Evolutionary conservation across 108 stramenopile species (phyloP), one percentile per base, ranked within the genome.

Genomic region (Cylindrotheca closterium): DNA sequence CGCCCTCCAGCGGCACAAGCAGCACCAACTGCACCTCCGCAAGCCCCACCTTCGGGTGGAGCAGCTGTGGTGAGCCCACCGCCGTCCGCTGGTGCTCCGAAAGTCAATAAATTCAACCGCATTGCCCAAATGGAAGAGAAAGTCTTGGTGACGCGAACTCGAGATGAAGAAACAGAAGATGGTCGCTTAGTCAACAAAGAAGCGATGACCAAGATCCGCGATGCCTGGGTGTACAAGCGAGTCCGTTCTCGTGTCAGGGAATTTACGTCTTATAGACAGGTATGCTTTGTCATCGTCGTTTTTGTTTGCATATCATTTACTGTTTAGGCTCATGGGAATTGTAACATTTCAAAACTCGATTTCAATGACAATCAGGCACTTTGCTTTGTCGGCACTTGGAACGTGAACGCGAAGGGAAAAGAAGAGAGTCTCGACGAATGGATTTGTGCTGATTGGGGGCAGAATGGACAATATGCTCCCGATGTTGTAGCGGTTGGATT

Each of bases 331-430:
- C n/a, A 0, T 53, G 8, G 30, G 51, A 18, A 5, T 49, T 37
- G 33, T 3, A 2, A 23, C 24, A 49, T 23, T 12, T 26, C 12
- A n/a, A n/a, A n/a, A n/a, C n/a, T n/a, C 12, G 37, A 19, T 19
- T 18, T 15, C 31, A 27, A 1, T 29, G 30, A 23, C 17, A 32
- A 58, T 30, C 28, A 80, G 86, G 89, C 56, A 54, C 73, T 54
- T 4, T 60, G 96, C 34, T 98, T 97, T 75, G 74, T 91, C 28
- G 96, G 97, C 22, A 99, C 97, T 3, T 99, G 97, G 96, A 99
- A 99, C 63, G 99, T 99, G 32, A 98, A 98, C 65, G 98, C 97
- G 66, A 99, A 99, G 71, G 93, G 95, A 30, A 82, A 92, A 18
- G 90, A 92, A 32, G 92, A 93, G 56, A 55, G 71, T 37, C 64